These are phyloP conservation scores for Ulota crispa DNA, from an alignment of 225 moss, liverwort and hornwort genomes.

Conservation along the genomic window DNA sequence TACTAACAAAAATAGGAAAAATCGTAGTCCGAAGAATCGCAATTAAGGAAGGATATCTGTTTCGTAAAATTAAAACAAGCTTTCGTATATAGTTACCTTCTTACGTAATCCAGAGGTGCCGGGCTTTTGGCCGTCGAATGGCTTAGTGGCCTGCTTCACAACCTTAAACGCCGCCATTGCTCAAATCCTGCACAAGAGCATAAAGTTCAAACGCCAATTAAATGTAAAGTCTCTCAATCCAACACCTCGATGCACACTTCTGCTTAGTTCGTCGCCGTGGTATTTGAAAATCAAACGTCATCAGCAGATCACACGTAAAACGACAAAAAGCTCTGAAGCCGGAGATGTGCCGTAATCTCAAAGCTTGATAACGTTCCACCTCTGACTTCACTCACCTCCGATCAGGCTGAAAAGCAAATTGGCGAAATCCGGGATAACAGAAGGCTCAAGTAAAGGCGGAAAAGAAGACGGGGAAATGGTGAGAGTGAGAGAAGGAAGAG, in stretches of 20 bases:
- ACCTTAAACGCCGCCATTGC: slow-evolving; percentile 70
- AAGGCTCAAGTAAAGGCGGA: background rate
- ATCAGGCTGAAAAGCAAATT: background rate
- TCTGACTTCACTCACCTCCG: background rate
- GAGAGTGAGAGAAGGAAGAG: background rate
- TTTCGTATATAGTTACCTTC: slow-evolving; percentile 63
- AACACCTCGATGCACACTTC: background rate
- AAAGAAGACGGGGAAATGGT: background rate
- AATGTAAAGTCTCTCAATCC: background rate
- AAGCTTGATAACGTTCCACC: too few relatives aligned
- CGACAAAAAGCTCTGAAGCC: background rate
- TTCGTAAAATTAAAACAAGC: background rate
- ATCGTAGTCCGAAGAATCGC: background rate
- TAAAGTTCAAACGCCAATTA: background rate
- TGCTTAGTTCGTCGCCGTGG: background rate
- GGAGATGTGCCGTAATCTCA: background rate
- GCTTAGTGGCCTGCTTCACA: slow-evolving; percentile 65
- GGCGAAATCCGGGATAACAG: background rate
- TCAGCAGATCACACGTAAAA: background rate
- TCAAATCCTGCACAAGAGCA: slow-evolving; percentile 8
- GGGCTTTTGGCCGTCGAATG: slow-evolving; percentile 80
- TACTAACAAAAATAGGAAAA: background rate
- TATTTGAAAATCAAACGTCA: background rate
- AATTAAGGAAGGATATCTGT: background rate
- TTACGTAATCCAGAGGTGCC: slow-evolving; percentile 86